Conservation (phyloP, 345 rosid species). For the Populus simonii region DNA sequence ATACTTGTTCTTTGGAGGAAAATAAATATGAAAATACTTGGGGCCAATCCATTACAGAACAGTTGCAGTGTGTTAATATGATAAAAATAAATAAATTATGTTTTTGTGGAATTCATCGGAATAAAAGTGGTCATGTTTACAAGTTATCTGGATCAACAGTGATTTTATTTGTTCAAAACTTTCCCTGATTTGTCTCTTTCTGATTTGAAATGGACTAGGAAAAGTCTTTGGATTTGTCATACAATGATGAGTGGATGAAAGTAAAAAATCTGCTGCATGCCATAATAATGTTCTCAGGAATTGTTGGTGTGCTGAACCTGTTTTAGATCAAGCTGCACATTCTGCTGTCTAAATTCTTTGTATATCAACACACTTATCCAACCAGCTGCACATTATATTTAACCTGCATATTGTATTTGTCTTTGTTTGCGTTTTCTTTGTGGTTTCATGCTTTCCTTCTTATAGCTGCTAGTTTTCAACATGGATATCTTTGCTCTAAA, state of each 20-base stretch:
- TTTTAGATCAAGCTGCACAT: not conserved
- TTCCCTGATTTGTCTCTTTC: not conserved
- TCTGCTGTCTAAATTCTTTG: not conserved
- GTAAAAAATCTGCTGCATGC: not conserved
- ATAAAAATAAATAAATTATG: not conserved
- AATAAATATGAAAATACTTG: not conserved
- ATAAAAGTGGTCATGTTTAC: not conserved
- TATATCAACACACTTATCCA: not conserved
- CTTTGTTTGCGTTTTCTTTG: not conserved
- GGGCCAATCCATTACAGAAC: not conserved
- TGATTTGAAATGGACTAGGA: not conserved
- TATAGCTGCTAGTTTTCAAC: slow-evolving; percentile 12
- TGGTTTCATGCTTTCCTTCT: not conserved
- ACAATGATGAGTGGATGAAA: not conserved
- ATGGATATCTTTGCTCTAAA: slow-evolving; percentile 8
- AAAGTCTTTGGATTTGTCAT: not conserved
- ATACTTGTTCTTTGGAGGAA: not conserved
- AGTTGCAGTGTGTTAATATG: not conserved
- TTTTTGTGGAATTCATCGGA: not conserved
- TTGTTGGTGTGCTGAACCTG: not conserved
- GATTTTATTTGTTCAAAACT: not conserved
- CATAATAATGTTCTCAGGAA: not conserved
- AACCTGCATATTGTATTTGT: not conserved
- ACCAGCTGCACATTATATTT: slow-evolving; percentile 1
- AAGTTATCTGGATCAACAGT: not conserved